These are phyloP conservation scores for Pezicula carpinea DNA, from an alignment of 2,329 filamentous ascomycete genomes.

Conservation along the genomic window DNA sequence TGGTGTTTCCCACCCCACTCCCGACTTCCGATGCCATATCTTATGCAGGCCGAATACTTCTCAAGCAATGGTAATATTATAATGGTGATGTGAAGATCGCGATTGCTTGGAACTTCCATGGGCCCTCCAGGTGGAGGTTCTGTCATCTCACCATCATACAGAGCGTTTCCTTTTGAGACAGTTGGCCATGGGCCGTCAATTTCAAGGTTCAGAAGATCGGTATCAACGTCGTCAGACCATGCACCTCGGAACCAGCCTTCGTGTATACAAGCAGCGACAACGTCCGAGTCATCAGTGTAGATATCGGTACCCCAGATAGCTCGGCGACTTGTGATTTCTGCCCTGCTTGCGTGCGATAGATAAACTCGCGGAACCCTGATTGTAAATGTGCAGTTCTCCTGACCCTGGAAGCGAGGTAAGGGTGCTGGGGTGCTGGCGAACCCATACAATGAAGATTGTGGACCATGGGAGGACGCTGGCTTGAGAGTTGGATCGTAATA, in stretches of 20 bases:
- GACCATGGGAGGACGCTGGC: conserved; percentile 36
- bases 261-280: conserved; percentile 89
- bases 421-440: conserved; percentile 24
- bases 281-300: conserved; percentile 94
- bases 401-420: conserved; percentile 67
- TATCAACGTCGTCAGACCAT: conserved; percentile 75
- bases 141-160: conserved; percentile 38
- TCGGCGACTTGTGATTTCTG: conserved; percentile 76
- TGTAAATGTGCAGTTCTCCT: conserved; percentile 83
- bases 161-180: conserved; percentile 27
- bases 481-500: conserved; percentile 70
- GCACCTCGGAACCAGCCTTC: conserved; percentile 87
- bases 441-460: conserved; percentile 41
- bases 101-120: conserved; percentile 57
- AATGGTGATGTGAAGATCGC: conserved; percentile 83
- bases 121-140: conserved; percentile 57
- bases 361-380: conserved; percentile 81
- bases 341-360: conserved; percentile 62
- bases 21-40: conserved; percentile 78
- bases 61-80: conserved; percentile 76
- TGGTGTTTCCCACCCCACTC: conserved; percentile 61
- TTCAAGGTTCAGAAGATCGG: conserved; percentile 57
- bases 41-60: conserved; percentile 68
- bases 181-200: conserved; percentile 27
- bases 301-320: conserved; percentile 91